These are phyloP conservation scores for Penicillium nucicola DNA, from an alignment of 495 filamentous ascomycete species.

Conservation along the genomic window DNA sequence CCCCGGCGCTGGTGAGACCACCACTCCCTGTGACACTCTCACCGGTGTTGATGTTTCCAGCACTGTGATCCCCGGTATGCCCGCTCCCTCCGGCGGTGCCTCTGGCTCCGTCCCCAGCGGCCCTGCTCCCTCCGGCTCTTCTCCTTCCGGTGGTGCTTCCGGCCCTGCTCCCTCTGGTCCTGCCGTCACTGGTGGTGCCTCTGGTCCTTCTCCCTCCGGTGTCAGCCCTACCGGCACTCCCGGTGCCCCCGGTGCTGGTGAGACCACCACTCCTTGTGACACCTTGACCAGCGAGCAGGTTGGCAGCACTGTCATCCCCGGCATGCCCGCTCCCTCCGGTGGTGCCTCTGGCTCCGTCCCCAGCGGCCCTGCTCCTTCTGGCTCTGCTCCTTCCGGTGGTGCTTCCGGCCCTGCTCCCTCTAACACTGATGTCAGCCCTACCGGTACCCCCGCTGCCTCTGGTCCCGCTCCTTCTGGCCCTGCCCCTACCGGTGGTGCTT, in stretches of 20 bases:
- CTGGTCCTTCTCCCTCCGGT: slow-evolving; percentile 5
- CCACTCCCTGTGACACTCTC: neutral
- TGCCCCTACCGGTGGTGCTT: neutral
- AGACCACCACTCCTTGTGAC: slow-evolving; percentile 16
- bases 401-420: slow-evolving; percentile 3
- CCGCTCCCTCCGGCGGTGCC: slow-evolving; percentile 9
- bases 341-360: neutral
- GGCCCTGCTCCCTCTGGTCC: neutral
- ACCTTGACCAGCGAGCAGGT: slow-evolving; percentile 15
- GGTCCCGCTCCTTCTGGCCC: slow-evolving; percentile 1
- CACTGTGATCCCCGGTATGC: slow-evolving; percentile 1
- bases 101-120: neutral
- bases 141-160: neutral
- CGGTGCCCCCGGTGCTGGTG: neutral
- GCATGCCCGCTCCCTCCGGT: neutral
- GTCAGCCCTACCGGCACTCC: neutral
- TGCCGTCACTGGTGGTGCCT: slow-evolving; percentile 5
- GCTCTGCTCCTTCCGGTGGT: slow-evolving; percentile 1
- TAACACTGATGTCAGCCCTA: slow-evolving; percentile 4
- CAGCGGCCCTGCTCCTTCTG: slow-evolving; percentile 1
- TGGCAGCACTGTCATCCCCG: slow-evolving; percentile 4
- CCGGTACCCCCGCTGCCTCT: slow-evolving; percentile 3
- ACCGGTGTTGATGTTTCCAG: neutral
- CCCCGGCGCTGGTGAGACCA: too few relatives aligned
- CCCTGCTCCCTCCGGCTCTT: slow-evolving; percentile 4